These are phyloP conservation scores for Mycena filopes DNA, from an alignment of 768 basidiomycete species.

Conservation along the genomic window DNA sequence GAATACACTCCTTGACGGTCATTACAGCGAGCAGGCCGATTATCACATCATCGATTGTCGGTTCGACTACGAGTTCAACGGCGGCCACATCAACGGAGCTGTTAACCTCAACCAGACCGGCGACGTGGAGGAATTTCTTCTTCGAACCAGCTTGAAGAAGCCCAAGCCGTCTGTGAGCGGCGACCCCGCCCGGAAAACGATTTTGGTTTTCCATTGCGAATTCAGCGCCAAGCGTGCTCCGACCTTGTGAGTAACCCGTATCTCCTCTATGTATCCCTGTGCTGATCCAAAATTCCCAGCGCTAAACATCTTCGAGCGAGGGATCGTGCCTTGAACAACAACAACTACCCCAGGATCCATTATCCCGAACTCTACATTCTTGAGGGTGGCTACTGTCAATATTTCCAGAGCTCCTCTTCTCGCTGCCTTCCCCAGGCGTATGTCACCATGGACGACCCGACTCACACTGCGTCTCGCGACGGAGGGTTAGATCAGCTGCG, in stretches of 20 bases:
- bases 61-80: constrained; percentile 95
- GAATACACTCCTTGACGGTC: constrained; percentile 80
- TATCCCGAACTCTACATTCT: constrained; percentile 98
- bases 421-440: constrained; percentile 88
- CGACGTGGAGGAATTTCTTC: constrained; percentile 83
- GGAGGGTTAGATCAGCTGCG: constrained; percentile 95
- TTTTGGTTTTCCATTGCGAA: constrained; percentile 98
- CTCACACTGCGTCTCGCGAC: constrained; percentile 79
- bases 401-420: constrained; percentile 73
- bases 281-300: constrained; percentile 50
- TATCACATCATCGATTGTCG: constrained; percentile 95
- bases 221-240: constrained; percentile 96
- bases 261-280: background rate
- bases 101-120: constrained; percentile 88
- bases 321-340: constrained; percentile 90
- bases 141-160: constrained; percentile 64
- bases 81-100: constrained; percentile 93
- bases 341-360: constrained; percentile 90
- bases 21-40: constrained; percentile 66
- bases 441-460: constrained; percentile 95
- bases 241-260: constrained; percentile 76
- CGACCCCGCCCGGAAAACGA: constrained; percentile 76
- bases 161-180: constrained; percentile 81
- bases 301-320: constrained; percentile 93
- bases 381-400: constrained; percentile 94